Base-by-base conservation (phyloP, 78 protist genomes). In the Dictyostelium citrinum region DNA sequence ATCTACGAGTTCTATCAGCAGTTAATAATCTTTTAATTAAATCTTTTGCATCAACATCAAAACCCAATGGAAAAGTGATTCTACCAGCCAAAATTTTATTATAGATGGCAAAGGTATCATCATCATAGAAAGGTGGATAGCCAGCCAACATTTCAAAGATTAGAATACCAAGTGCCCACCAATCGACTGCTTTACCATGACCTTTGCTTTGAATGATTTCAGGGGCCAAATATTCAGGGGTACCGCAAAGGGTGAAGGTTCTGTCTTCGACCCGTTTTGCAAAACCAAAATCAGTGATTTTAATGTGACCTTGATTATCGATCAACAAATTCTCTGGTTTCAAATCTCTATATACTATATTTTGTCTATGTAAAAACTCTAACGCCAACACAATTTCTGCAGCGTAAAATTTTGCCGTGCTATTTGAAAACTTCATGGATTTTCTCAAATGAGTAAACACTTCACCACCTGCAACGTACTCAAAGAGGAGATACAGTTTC, bases 181-280 rank as follows among this genome's bases (percentile, higher is more conserved):
- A 99, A 92, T 98, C 99, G 0, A 98, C 99, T 0, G 98, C 98
- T 72, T 98, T 98, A 29, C 98, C 97, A 92, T 98, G 98, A 58
- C 98, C 98, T 77, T 82, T 97, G 76, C 82, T 35, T 82, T 91
- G 97, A 60, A 98, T 97, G 41, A 98, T 95, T 90, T 98, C 99
- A 0, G 99, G 99, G 2, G 99, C 98, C 16, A 98, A 51, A 51
- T 90, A 90, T n/a, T 98, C 99, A 0, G 99, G 99, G 8, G 99
- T 98, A 1, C 99, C 99, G 71, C 99, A 98, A 51, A 98, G 97
- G 3, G 99, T 97, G 90, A 95, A 97, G 0, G 99, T 98, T 20
- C 97, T 31, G 46, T 98, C 98, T 33, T 58, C 92, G 1, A 97
- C 96, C 11, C 82, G 10, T 80, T 98, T 98, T n/a, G 98, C 97